Evolutionary conservation across 805 yeast genomes (phyloP).

Genomic region (Candida argentea): DNA sequence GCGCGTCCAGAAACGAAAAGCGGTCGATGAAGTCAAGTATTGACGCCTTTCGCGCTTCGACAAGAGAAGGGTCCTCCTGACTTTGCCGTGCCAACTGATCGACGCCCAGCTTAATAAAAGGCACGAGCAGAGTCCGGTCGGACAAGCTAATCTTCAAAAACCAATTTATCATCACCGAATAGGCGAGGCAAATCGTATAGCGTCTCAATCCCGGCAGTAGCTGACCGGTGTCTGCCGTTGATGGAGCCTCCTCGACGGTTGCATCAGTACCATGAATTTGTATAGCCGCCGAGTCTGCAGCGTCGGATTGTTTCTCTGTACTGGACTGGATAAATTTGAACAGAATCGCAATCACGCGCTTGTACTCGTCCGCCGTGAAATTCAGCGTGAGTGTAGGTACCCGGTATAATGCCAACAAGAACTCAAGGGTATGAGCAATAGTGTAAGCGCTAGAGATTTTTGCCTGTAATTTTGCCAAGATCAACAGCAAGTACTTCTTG

Average conservation of each 20-base stretch:
- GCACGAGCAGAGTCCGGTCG: conserved; percentile 53
- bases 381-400: conserved; percentile 60
- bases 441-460: conserved; percentile 62
- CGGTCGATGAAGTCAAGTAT: conserved; percentile 64
- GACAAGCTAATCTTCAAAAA: conserved; percentile 50
- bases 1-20: conserved; percentile 56
- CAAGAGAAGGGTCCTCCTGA: too few species aligned
- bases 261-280: conserved; percentile 37
- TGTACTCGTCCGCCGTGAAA: conserved; percentile 67
- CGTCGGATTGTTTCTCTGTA: conserved; percentile 30
- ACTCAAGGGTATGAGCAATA: conserved; percentile 66
- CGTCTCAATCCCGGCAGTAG: conserved; percentile 44
- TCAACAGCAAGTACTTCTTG: conserved; percentile 56
- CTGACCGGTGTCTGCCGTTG: conserved; percentile 35
- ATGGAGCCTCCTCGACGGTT: conserved; percentile 43
- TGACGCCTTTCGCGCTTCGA: too few species aligned
- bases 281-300: conserved; percentile 5
- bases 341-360: conserved; percentile 73
- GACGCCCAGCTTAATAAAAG: too few species aligned
- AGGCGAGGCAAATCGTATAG: conserved; percentile 55
- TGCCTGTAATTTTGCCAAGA: conserved; percentile 65
- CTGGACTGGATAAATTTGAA: conserved; percentile 71
- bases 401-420: conserved; percentile 54
- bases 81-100: too few species aligned
- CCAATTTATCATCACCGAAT: conserved; percentile 62